phyloP scores from a whole-genome alignment of 345 rosid species.

The Salix exigua region DNA sequence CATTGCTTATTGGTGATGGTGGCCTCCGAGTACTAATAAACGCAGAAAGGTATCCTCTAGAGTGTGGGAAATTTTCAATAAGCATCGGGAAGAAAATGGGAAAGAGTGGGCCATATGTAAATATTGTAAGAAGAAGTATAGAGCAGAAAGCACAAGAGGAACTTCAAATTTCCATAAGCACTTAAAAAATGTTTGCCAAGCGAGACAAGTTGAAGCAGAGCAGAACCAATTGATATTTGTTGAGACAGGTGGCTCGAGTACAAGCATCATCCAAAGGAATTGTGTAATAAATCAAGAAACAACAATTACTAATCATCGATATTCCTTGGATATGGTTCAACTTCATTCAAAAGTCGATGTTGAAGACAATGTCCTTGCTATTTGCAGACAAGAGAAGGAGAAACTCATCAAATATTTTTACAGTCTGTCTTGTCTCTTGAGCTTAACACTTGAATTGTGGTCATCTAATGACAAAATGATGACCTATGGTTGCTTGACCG shows the following conservation, averaged over 20 bases:
- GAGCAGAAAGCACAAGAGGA: background rate
- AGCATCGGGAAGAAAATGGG: background rate
- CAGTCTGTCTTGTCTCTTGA: background rate
- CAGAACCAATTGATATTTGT: background rate
- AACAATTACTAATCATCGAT: background rate
- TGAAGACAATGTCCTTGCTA: background rate
- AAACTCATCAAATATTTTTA: background rate
- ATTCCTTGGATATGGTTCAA: background rate
- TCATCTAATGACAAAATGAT: background rate
- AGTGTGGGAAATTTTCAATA: rapidly evolving
- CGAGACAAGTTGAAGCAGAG: background rate
- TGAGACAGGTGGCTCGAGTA: background rate
- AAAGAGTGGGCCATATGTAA: background rate
- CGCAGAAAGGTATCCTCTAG: too few relatives aligned
- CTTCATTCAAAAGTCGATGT: background rate
- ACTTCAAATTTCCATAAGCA: background rate
- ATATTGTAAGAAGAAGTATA: too few relatives aligned
- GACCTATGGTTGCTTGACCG: background rate
- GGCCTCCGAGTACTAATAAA: too few relatives aligned
- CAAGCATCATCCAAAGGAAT: background rate
- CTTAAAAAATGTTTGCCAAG: background rate
- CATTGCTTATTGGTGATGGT: too few relatives aligned
- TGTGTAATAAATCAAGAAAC: background rate
- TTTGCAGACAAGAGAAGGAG: background rate
- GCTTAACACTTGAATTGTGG: background rate